Percentiles rank a stretch among this genome's conserved stretches.
phyloP scores from a whole-genome alignment of 345 rosid species.

The Cardamine chenopodiifolia region DNA sequence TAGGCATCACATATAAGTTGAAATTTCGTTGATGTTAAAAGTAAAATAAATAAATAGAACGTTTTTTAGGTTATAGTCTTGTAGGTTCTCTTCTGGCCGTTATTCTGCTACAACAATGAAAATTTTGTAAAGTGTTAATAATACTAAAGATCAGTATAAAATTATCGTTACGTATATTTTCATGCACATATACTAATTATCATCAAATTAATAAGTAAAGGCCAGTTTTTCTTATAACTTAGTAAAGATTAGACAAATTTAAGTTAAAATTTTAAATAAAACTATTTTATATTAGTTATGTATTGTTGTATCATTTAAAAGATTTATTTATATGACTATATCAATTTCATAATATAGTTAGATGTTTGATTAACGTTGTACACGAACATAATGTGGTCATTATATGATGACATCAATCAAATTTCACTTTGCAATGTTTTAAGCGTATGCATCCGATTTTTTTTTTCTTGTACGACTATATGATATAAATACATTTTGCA shows the following conservation, averaged over 20 bases:
- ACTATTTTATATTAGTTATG: too few species aligned
- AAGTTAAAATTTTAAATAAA: too few species aligned
- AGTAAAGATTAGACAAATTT: too few species aligned
- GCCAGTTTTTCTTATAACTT: too few species aligned
- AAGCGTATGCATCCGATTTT: not conserved
- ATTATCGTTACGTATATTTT: not conserved
- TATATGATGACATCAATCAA: not conserved
- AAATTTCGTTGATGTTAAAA: too few species aligned
- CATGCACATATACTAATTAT: not conserved
- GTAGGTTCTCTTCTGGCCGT: not conserved
- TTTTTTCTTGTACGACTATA: not conserved
- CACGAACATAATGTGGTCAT: too few species aligned
- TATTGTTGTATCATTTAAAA: too few species aligned
- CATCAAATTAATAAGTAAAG: too few species aligned
- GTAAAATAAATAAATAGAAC: not conserved
- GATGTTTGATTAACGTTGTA: too few species aligned
- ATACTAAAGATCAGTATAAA: not conserved
- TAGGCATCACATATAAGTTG: not conserved
- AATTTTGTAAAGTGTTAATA: not conserved
- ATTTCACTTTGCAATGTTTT: not conserved
- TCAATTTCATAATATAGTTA: too few species aligned
- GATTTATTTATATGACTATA: too few species aligned
- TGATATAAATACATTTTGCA: slow-evolving; percentile 8
- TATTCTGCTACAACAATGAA: not conserved
- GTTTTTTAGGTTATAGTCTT: not conserved